These are phyloP conservation scores for Solanum commersonii DNA, from an alignment of 257 asterid species.

Conservation along the genomic window DNA sequence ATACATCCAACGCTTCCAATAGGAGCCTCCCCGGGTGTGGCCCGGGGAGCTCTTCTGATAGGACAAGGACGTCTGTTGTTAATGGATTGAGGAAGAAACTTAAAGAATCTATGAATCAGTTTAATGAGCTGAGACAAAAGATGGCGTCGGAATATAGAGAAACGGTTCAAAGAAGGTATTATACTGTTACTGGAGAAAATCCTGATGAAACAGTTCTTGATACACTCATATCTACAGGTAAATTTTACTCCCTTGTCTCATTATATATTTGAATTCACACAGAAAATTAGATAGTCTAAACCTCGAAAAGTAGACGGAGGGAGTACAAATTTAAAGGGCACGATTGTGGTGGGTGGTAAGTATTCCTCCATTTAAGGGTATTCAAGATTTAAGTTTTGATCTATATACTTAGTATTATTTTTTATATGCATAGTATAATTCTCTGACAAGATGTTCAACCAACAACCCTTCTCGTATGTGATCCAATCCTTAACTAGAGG, in stretches of 20 bases:
- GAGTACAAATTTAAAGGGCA: neutral
- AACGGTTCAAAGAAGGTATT: conserved; percentile 31
- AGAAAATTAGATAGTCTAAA: neutral
- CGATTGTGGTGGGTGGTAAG: neutral
- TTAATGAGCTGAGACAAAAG: conserved; percentile 31
- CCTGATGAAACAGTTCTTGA: conserved; percentile 27
- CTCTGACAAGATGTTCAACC: no score
- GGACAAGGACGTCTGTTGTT: conserved; percentile 33
- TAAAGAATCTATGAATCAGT: conserved; percentile 25
- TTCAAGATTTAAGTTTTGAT: neutral
- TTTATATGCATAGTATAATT: neutral
- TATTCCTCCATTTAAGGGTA: neutral
- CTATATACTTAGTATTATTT: neutral
- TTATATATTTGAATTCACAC: neutral
- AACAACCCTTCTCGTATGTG: no score
- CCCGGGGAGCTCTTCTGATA: conserved; percentile 32
- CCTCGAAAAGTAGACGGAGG: neutral
- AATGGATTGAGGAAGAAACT: conserved; percentile 35
- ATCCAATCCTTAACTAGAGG: neutral
- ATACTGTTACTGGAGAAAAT: conserved; percentile 36
- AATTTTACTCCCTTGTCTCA: neutral
- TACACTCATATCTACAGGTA: conserved; percentile 10
- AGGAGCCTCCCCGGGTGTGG: conserved; percentile 32
- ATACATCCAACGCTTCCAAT: conserved; percentile 26
- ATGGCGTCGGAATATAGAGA: conserved; percentile 32